A percentile compares a stretch with the other conserved stretches of the same genome.
Conservation (phyloP, 176 grass and related monocot species). For the Paspalum notatum region DNA sequence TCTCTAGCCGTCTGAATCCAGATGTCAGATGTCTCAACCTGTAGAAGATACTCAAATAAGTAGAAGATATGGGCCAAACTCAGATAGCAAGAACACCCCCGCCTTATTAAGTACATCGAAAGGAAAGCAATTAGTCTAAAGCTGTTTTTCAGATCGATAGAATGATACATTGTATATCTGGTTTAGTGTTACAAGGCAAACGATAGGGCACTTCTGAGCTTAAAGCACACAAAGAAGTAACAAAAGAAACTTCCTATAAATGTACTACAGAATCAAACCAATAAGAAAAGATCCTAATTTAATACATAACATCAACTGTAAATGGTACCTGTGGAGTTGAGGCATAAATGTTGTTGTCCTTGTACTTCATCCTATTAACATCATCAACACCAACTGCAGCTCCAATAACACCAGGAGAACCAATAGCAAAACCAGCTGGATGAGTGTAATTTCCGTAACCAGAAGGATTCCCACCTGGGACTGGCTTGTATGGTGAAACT, state of each 20-base stretch:
- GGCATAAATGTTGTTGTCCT: conserved; percentile 75
- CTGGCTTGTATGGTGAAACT: conserved; percentile 68
- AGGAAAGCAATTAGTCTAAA: background rate
- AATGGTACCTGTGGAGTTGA: conserved; percentile 64
- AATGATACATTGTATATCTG: background rate
- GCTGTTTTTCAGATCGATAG: background rate
- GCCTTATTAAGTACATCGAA: background rate
- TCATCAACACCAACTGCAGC: conserved; percentile 66
- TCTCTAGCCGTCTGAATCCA: conserved; percentile 76
- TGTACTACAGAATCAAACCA: background rate
- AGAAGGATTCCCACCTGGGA: conserved; percentile 64
- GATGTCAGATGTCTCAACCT: conserved; percentile 79
- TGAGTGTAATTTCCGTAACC: conserved; percentile 76
- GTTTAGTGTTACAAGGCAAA: background rate
- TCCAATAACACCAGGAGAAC: conserved; percentile 75
- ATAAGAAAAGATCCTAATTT: background rate
- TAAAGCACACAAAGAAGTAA: background rate
- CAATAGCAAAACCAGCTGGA: conserved; percentile 67
- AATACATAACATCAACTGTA: background rate
- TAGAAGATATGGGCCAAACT: background rate
- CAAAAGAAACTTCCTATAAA: background rate
- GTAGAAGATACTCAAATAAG: conserved; percentile 13
- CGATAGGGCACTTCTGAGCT: background rate
- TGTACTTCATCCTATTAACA: conserved; percentile 68
- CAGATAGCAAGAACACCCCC: background rate